Conservation (phyloP, 495 filamentous ascomycete species). For the Neurospora sp. region DNA sequence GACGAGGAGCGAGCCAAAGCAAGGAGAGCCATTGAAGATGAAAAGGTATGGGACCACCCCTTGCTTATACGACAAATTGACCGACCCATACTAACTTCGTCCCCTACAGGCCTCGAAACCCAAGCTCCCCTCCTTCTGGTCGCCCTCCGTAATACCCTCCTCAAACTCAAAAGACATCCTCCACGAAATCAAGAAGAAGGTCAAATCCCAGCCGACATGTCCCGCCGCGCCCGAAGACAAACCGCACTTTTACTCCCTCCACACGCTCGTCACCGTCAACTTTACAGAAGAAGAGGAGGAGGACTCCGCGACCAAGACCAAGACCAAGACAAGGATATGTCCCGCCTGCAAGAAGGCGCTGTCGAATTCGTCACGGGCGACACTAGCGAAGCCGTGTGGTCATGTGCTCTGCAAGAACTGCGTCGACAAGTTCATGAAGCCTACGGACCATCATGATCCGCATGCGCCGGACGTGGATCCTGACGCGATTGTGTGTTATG, state of each 20-base stretch:
- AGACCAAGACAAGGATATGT: conserved; percentile 50
- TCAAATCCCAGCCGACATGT: conserved; percentile 68
- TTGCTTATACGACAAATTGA: background rate
- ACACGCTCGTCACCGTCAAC: conserved; percentile 65
- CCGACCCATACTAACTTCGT: conserved; percentile 4
- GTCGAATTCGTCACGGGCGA: conserved; percentile 73
- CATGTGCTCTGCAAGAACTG: conserved; percentile 89
- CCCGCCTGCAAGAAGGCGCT: conserved; percentile 82
- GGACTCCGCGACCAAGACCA: conserved; percentile 19
- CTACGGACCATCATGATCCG: conserved; percentile 47
- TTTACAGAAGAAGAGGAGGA: conserved; percentile 73
- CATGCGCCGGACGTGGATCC: conserved; percentile 47
- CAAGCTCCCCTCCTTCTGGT: conserved; percentile 88
- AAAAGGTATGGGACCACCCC: conserved; percentile 53
- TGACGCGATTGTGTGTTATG: conserved; percentile 63
- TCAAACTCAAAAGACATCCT: conserved; percentile 38
- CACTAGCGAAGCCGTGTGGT: conserved; percentile 84
- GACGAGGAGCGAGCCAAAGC: conserved; percentile 59
- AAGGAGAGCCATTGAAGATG: conserved; percentile 55
- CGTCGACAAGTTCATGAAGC: conserved; percentile 76
- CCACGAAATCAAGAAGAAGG: conserved; percentile 49
- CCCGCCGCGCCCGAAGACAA: conserved; percentile 62
- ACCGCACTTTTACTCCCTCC: conserved; percentile 72
- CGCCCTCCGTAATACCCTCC: conserved; percentile 71
- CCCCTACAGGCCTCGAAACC: conserved; percentile 47